Evolutionary conservation across 495 filamentous ascomycete species (phyloP).

Genomic region (Recurvomyces mirabilis): DNA sequence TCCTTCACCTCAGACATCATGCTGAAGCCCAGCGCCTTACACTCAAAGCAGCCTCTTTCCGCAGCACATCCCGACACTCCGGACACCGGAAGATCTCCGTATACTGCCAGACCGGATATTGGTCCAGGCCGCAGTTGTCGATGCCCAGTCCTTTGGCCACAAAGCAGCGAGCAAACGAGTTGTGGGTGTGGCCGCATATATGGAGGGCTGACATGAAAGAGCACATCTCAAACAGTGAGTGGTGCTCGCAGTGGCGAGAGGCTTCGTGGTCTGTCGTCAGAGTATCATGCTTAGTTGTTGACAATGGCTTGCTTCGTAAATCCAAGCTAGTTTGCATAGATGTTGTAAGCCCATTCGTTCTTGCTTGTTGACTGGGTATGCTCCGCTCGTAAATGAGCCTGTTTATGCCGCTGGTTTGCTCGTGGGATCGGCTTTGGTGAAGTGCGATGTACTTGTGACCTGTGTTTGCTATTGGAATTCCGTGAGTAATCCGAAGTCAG

Average conservation of each 20-base stretch:
- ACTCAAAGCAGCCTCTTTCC: background rate
- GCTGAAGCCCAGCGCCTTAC: background rate
- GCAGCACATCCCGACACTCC: background rate
- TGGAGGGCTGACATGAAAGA: constrained; percentile 8
- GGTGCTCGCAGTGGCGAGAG: background rate
- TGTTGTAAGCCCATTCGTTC: background rate
- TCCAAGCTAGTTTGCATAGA: background rate
- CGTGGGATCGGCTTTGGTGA: no score
- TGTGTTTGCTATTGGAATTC: no score
- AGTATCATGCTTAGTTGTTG: no score
- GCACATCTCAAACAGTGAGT: constrained; percentile 15
- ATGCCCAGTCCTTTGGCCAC: background rate
- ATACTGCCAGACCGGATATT: constrained; percentile 1
- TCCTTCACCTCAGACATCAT: background rate
- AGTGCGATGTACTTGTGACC: no score
- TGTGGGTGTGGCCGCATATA: constrained; percentile 3
- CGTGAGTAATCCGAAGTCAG: no score
- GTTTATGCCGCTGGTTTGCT: no score
- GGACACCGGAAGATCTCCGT: background rate
- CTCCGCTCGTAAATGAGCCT: no score
- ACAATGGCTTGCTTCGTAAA: no score
- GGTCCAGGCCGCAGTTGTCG: background rate
- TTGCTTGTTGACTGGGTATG: background rate
- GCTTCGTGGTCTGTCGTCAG: background rate
- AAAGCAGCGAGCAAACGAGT: constrained; percentile 15